Percentiles rank a stretch among this genome's conserved stretches.
Conservation (phyloP, 2,329 filamentous ascomycete species). For the Curvularia sp. region DNA sequence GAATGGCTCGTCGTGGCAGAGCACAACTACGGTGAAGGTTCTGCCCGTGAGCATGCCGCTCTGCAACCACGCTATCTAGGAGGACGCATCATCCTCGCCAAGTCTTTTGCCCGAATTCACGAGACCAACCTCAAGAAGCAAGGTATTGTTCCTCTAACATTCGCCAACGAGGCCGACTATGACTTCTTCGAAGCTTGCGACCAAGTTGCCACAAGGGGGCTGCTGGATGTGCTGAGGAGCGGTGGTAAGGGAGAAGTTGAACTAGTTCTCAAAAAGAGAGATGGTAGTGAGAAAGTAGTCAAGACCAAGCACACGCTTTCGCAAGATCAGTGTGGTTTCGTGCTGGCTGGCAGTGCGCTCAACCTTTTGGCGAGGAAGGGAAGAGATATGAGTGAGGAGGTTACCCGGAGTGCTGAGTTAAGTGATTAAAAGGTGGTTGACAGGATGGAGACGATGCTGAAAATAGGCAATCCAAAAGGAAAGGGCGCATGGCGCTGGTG, state of each 20-base stretch:
- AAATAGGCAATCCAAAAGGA: not conserved
- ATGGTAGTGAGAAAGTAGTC: constrained; percentile 71
- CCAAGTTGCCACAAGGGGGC: constrained; percentile 78
- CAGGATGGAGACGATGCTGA: not conserved
- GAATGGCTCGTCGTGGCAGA: constrained; percentile 96
- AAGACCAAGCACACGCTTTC: constrained; percentile 87
- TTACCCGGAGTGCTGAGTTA: constrained; percentile 50
- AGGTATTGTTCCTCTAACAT: constrained; percentile 92
- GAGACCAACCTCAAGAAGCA: constrained; percentile 98
- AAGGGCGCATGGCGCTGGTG: constrained; percentile 2
- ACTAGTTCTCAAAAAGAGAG: constrained; percentile 61
- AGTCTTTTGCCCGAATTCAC: constrained; percentile 90
- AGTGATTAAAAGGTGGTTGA: constrained; percentile 37
- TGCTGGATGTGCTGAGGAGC: constrained; percentile 80
- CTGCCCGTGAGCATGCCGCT: constrained; percentile 86
- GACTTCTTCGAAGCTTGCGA: constrained; percentile 84
- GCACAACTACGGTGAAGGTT: constrained; percentile 96
- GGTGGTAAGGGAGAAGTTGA: constrained; percentile 80
- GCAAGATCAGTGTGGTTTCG: constrained; percentile 88
- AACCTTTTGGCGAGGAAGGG: constrained; percentile 80
- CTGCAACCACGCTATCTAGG: constrained; percentile 91
- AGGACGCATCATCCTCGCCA: constrained; percentile 80
- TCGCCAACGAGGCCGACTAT: constrained; percentile 87
- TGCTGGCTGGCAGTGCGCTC: constrained; percentile 90
- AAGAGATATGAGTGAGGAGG: constrained; percentile 45